Evolutionary conservation across 2,329 filamentous ascomycete genomes (phyloP), one percentile per base, ranked within the genome.

Genomic region (Alternaria sp.): DNA sequence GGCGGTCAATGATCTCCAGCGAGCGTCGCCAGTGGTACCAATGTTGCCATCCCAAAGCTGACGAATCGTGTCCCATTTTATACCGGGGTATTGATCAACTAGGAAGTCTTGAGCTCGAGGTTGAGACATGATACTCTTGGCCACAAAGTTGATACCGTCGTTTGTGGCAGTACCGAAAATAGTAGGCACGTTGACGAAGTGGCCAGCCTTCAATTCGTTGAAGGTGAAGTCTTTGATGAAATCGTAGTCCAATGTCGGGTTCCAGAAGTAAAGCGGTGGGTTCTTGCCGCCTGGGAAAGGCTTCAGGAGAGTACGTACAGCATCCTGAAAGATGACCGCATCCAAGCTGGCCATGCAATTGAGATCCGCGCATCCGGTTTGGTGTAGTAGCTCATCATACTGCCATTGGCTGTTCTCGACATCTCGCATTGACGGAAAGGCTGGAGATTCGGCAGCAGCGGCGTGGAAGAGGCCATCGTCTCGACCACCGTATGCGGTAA

Each of bases 91-190:
- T 23, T 81, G 81, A 54, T 82, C 79, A 8, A 73, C 46, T 26
- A 80, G 65, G 54, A 83, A 81, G 26, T 79, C 77, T 23, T 74
- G 69, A 3, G 80, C 73, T 5, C 74, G 64, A n/a, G 77, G 62
- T 19, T 71, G 65, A 11, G 76, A 75, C n/a, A 69, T 69, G 15
- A 80, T 66, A 5, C 73, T 76, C n/a, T 80, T 78, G 3, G 76
- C 71, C 6, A 79, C 81, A 61, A 83, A 83, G 19, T 65, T 66
- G 17, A 77, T 76, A 2, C 82, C 81, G 57, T 84, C 82, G 58
- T 85, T 77, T 5, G 81, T 83, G n/a, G 81, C 77, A 64, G 82
- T 81, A 19, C 82, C 82, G 55, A 83, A 77, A 25, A 84, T 78
- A 8, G 81, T 74, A 8, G 82, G 82, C 0, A 83, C 74, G 21